Conservation (phyloP, 305 asterid species). For the Rubia balearica region DNA sequence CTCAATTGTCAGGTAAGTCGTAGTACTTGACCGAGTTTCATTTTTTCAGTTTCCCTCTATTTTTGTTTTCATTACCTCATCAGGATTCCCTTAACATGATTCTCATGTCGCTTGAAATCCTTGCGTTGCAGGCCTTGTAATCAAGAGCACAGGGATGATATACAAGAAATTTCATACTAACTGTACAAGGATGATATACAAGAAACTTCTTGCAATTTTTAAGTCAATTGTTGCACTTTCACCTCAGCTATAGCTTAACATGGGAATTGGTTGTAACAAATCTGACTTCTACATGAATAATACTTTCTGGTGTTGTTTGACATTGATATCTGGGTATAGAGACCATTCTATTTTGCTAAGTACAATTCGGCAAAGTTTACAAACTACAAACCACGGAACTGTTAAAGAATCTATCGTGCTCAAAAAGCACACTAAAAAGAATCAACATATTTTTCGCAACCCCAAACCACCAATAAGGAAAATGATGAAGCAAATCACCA, state of each 20-base stretch:
- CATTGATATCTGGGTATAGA: background rate
- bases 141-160: slow-evolving; percentile 9
- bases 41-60: background rate
- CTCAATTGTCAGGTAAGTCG: slow-evolving; percentile 36
- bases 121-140: slow-evolving; percentile 8
- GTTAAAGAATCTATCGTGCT: background rate
- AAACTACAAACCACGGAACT: background rate
- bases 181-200: background rate
- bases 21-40: background rate
- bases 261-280: background rate
- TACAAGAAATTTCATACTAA: background rate
- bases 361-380: background rate
- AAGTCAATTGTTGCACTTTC: background rate
- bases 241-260: background rate
- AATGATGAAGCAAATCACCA: background rate
- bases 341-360: background rate
- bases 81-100: background rate
- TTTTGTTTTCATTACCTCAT: background rate
- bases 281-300: background rate
- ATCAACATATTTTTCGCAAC: slow-evolving; percentile 3
- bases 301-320: background rate
- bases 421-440: background rate
- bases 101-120: background rate
- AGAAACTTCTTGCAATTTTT: too few relatives aligned
- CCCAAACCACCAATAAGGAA: background rate